phyloP scores from a whole-genome alignment of 306 rosid species.

The Clitoria ternatea region DNA sequence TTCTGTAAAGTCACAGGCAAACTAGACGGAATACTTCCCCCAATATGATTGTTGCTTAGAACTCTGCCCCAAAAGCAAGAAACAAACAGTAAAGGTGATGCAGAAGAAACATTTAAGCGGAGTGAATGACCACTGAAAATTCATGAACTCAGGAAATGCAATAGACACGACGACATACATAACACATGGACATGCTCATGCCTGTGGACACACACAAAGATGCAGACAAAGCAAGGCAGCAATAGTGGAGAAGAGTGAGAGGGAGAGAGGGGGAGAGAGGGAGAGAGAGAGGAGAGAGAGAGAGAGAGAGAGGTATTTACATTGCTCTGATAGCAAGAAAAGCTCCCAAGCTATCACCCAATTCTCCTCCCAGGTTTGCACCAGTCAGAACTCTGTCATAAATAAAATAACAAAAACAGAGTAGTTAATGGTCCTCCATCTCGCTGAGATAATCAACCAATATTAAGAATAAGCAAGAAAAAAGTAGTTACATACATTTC shows the following conservation, averaged over 20 bases:
- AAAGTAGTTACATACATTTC: conserved; percentile 51
- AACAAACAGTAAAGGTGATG: conserved; percentile 16
- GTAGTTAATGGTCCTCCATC: background rate
- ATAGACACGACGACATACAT: background rate
- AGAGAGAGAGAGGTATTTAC: conserved; percentile 43
- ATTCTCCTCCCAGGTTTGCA: conserved; percentile 86
- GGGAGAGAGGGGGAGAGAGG: conserved; percentile 15
- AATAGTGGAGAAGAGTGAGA: conserved; percentile 7
- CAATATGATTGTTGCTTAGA: conserved; percentile 85
- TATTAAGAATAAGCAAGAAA: background rate
- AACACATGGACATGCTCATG: background rate
- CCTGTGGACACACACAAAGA: background rate
- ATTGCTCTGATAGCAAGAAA: conserved; percentile 60
- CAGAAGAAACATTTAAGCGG: background rate
- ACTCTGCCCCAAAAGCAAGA: conserved; percentile 50
- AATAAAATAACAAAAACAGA: conserved; percentile 25
- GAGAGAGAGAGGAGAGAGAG: conserved; percentile 4
- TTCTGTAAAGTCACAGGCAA: conserved; percentile 71
- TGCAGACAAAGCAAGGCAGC: conserved; percentile 4
- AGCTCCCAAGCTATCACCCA: conserved; percentile 62
- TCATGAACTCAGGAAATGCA: conserved; percentile 10
- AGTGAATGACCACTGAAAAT: background rate
- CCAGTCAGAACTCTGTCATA: conserved; percentile 59
- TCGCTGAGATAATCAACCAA: background rate
- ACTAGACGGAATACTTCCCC: conserved; percentile 79